Evolutionary conservation across 1,139 yeast species (phyloP).

Genomic region (Debaryomyces sp.): DNA sequence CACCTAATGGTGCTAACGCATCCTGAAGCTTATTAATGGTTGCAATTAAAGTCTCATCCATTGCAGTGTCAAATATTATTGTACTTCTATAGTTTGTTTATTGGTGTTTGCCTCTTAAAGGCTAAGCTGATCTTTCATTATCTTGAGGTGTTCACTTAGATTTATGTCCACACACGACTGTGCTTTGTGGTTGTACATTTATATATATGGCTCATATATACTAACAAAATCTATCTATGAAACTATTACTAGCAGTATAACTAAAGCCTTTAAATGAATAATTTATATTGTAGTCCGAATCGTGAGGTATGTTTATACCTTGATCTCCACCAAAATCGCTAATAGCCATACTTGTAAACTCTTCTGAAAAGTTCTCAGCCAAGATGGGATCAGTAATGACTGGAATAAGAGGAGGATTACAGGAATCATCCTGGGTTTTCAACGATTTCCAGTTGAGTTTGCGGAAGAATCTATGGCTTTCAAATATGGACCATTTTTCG

Average conservation of each 20-base stretch:
- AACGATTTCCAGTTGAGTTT: conserved; percentile 32
- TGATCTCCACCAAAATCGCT: conserved; percentile 21
- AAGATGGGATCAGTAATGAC: conserved; percentile 36
- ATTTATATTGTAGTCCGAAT: conserved; percentile 6
- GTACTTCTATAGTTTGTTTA: conserved; percentile 1
- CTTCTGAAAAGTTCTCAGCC: conserved; percentile 37
- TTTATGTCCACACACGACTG: conserved; percentile 7
- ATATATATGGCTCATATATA: not conserved
- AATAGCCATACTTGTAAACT: conserved; percentile 29
- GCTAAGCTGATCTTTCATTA: conserved; percentile 2
- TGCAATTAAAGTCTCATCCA: conserved; percentile 90
- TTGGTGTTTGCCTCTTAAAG: not conserved
- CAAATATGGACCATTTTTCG: conserved; percentile 38
- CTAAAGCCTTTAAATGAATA: conserved; percentile 29
- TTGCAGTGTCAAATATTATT: conserved; percentile 23
- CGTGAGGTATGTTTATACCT: conserved; percentile 12
- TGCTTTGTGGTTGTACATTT: not conserved
- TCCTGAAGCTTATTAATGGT: conserved; percentile 93
- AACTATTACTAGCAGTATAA: conserved; percentile 33
- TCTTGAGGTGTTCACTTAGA: conserved; percentile 8
- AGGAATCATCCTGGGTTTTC: conserved; percentile 22
- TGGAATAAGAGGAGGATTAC: conserved; percentile 34
- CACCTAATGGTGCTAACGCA: conserved; percentile 93
- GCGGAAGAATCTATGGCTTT: conserved; percentile 33
- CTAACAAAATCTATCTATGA: conserved; percentile 20